Percentiles rank a stretch among this genome's conserved stretches.
Evolutionary conservation across 2,329 filamentous ascomycete genomes (phyloP).

Genomic region (Macroventuria anomochaeta): DNA sequence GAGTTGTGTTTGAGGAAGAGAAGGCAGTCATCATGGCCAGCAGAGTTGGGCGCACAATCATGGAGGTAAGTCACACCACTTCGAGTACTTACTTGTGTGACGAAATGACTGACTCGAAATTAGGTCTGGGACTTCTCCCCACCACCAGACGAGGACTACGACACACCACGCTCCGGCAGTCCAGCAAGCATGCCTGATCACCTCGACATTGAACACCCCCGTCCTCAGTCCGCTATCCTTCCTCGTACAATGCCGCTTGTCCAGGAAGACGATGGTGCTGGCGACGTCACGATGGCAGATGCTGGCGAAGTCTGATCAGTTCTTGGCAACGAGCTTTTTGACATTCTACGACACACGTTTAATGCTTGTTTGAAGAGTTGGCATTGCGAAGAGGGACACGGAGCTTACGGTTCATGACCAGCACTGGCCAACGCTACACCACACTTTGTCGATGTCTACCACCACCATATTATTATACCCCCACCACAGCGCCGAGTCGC

Average conservation of each 20-base stretch:
- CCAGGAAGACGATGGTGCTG: slow-evolving; percentile 27
- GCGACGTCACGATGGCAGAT: slow-evolving; percentile 45
- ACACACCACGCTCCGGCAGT: slow-evolving; percentile 48
- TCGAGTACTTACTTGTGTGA: neutral
- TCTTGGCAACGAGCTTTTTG: neutral
- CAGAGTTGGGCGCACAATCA: slow-evolving; percentile 83
- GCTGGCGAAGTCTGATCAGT: slow-evolving; percentile 25
- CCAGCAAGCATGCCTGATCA: slow-evolving; percentile 54
- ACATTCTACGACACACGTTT: slow-evolving; percentile 12
- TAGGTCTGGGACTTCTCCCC: slow-evolving; percentile 96
- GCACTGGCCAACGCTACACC: neutral
- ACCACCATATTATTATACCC: slow-evolving; percentile 9
- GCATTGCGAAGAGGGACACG: neutral
- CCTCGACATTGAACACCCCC: slow-evolving; percentile 38
- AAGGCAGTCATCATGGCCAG: slow-evolving; percentile 96
- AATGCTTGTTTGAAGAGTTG: neutral
- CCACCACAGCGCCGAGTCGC: slow-evolving; percentile 7
- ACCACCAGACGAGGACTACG: slow-evolving; percentile 61
- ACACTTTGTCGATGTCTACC: neutral
- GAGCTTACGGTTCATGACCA: neutral
- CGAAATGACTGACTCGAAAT: slow-evolving; percentile 38
- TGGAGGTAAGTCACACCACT: slow-evolving; percentile 75
- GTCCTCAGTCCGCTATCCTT: slow-evolving; percentile 42
- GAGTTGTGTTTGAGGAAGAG: slow-evolving; percentile 97
- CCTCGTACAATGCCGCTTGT: slow-evolving; percentile 33